A percentile compares a stretch with the other conserved stretches of the same genome.
These are phyloP conservation scores for Amaranthus palmeri DNA, from an alignment of 148 eudicot species.

Conservation along the genomic window DNA sequence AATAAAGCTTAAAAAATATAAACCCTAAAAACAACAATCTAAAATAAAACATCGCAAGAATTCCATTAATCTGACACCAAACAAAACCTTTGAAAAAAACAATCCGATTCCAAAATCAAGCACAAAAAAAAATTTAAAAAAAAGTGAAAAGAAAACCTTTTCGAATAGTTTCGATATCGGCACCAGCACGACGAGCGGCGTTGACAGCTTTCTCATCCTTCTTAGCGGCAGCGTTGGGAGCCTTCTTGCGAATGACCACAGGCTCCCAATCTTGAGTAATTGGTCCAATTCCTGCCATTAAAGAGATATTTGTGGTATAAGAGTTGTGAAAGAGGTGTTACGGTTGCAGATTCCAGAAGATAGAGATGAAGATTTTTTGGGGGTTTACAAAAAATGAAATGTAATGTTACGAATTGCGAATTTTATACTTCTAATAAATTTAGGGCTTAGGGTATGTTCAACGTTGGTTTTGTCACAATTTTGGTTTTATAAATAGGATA, in stretches of 20 bases:
- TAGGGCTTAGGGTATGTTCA: too few relatives aligned
- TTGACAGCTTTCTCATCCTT: constrained; percentile 97
- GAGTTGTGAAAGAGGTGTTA: not conserved
- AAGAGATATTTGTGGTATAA: not conserved
- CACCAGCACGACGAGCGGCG: constrained; percentile 99
- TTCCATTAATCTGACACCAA: not conserved
- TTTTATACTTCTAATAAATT: too few relatives aligned
- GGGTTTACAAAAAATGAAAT: too few relatives aligned
- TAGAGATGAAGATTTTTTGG: too few relatives aligned
- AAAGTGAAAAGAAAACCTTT: constrained; percentile 41
- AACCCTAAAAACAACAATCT: not conserved
- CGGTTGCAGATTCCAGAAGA: not conserved
- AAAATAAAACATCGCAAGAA: not conserved
- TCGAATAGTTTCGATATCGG: constrained; percentile 88
- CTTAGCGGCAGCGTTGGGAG: constrained; percentile 88
- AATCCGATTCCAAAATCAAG: not conserved
- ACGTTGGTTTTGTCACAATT: too few relatives aligned
- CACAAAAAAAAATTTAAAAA: not conserved
- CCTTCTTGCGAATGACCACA: constrained; percentile 89
- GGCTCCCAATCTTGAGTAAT: constrained; percentile 96
- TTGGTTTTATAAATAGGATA: too few relatives aligned
- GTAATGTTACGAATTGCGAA: too few relatives aligned
- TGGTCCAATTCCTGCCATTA: constrained; percentile 56
- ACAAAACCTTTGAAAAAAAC: not conserved
- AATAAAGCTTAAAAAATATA: not conserved